Conservation (phyloP, 257 asterid species). For the Nicotiana noctiflora region DNA sequence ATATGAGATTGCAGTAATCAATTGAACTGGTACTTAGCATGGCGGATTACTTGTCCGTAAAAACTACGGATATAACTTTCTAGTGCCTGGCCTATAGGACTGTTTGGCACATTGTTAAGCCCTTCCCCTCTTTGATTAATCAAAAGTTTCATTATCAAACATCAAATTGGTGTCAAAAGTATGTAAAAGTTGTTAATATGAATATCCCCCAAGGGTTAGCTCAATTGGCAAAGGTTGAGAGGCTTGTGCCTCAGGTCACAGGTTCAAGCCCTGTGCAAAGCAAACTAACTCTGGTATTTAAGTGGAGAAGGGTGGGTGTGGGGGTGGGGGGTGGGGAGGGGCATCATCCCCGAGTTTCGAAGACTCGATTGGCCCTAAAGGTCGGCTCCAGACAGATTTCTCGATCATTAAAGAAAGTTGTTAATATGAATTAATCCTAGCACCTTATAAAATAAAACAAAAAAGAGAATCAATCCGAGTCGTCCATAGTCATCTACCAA, state of each 20-base stretch:
- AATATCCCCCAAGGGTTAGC: neutral
- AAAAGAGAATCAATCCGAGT: neutral
- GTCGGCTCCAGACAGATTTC: no score
- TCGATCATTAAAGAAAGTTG: no score
- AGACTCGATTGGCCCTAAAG: no score
- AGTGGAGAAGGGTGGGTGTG: no score
- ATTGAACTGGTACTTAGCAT: neutral
- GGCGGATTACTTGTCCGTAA: neutral
- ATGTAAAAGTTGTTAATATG: slow-evolving; percentile 3
- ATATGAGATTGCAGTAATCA: neutral
- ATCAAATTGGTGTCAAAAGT: neutral
- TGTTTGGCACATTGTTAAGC: neutral
- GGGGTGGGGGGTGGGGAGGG: no score
- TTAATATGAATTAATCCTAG: no score
- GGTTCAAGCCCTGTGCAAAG: no score
- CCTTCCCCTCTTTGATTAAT: neutral
- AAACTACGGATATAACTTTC: neutral
- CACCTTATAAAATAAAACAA: no score
- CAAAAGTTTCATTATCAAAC: neutral
- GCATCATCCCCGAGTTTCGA: no score
- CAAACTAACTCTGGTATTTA: no score
- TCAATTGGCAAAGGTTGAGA: no score
- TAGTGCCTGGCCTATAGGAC: neutral
- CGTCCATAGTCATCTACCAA: neutral
- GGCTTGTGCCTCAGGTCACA: no score